These are phyloP conservation scores for Musa troglodytarum DNA, from an alignment of 176 grass and related monocot genomes.

Conservation along the genomic window DNA sequence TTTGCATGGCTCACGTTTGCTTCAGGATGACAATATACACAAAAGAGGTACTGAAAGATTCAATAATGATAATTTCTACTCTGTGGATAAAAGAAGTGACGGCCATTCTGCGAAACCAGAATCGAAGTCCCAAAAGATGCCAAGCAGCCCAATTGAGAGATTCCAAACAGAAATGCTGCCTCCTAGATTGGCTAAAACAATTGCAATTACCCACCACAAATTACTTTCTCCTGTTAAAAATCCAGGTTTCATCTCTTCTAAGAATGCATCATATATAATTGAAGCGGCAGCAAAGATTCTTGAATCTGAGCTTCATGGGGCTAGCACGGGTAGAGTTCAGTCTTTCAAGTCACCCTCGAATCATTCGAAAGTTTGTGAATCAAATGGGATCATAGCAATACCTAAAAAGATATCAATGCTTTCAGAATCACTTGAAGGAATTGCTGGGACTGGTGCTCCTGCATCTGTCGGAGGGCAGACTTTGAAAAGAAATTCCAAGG, in stretches of 20 bases:
- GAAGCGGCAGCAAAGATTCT: slow-evolving; percentile 70
- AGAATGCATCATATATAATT: slow-evolving; percentile 81
- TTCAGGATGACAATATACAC: slow-evolving; percentile 7
- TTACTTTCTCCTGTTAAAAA: slow-evolving; percentile 58
- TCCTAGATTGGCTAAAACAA: slow-evolving; percentile 43
- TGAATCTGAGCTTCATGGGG: slow-evolving; percentile 40
- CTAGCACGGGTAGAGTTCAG: slow-evolving; percentile 17
- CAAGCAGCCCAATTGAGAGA: slow-evolving; percentile 71
- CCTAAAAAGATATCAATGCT: slow-evolving; percentile 39
- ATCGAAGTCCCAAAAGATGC: slow-evolving; percentile 63
- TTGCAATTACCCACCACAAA: slow-evolving; percentile 49
- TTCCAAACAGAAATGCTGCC: slow-evolving; percentile 68
- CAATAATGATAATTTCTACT: slow-evolving; percentile 23
- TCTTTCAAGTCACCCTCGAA: slow-evolving; percentile 24
- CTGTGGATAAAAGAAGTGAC: slow-evolving; percentile 4
- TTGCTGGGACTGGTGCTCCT: slow-evolving; percentile 8
- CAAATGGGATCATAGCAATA: slow-evolving; percentile 28
- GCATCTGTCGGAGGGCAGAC: slow-evolving; percentile 22
- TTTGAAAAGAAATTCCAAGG: slow-evolving; percentile 27
- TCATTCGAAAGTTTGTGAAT: slow-evolving; percentile 34
- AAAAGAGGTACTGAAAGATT: slow-evolving; percentile 22
- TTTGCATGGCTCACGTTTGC: slow-evolving; percentile 17
- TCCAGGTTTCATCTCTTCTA: slow-evolving; percentile 36
- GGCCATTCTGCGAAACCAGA: slow-evolving; percentile 13
- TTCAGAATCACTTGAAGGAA: slow-evolving; percentile 23